Evolutionary conservation across 1,139 yeast genomes (phyloP), one percentile per base, ranked within the genome.

Genomic region (Taphrina pruni): DNA sequence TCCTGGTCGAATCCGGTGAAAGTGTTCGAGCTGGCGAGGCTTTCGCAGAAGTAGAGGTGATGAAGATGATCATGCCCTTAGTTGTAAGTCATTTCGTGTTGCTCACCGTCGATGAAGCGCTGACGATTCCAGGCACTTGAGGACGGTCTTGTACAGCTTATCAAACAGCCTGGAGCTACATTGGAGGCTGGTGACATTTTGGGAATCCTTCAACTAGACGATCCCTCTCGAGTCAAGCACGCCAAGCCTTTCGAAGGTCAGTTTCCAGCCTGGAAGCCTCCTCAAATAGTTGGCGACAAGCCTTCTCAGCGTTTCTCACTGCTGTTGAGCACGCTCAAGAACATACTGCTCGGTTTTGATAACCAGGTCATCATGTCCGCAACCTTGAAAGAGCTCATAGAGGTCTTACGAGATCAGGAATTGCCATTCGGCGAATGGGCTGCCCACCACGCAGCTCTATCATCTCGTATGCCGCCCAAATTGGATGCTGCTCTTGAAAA

Each of bases 111-210:
- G 11, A 9, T 9, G 11, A 26, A 11, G 14, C 7, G 9, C 43
- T 54, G 95, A 96, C 96, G 66, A 84, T 93, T 76, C 83, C 91
- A 76, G 60, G 94, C 97, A 45, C 91, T 87, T 79, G 99, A 93
- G 79, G 88, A 90, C 76, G 99, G 99, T 84, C 83, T 86, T 71
- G 92, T 93, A 66, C 97, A 94, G 81, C 83, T 92, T 68, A 87
- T 94, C 77, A 93, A 94, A 80, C 99, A 95, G 80, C 98, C 99
- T n/a, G 99, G 99, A 71, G 88, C 97, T 11, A 91, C 97, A 52
- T 89, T 94, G 72, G 87, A 87, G 76, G 97, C 98, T 64, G 99
- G 99, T 80, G 99, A 94, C 77, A 93, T 95, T 73, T 86, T 94
- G 77, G 99, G 98, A 43, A 94, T 94, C 72, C 84, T 94, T 75